These are phyloP conservation scores for Incumbomyces lentus DNA, from an alignment of 2,329 filamentous ascomycete species.

Conservation along the genomic window DNA sequence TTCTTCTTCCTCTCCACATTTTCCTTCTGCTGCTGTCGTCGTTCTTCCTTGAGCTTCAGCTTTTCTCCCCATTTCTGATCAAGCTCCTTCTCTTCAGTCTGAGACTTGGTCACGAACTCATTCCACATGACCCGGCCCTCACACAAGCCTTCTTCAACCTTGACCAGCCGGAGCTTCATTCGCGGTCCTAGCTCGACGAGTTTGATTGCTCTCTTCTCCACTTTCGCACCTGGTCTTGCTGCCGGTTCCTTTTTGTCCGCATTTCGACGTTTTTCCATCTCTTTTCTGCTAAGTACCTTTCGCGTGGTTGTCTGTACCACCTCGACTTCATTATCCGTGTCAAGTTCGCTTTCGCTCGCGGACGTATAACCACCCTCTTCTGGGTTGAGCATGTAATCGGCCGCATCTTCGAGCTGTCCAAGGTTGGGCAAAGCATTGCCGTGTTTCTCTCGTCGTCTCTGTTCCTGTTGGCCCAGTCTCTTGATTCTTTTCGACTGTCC, in stretches of 20 bases:
- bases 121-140: slow-evolving; percentile 94
- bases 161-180: slow-evolving; percentile 78
- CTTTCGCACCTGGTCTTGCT: slow-evolving; percentile 30
- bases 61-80: slow-evolving; percentile 75
- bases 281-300: slow-evolving; percentile 44
- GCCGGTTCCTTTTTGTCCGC: slow-evolving; percentile 26
- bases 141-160: slow-evolving; percentile 91
- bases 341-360: slow-evolving; percentile 82
- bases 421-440: slow-evolving; percentile 70
- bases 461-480: slow-evolving; percentile 75
- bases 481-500: slow-evolving; percentile 77
- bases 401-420: slow-evolving; percentile 80
- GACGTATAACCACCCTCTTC: slow-evolving; percentile 76
- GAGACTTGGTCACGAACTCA: slow-evolving; percentile 79
- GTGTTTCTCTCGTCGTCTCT: slow-evolving; percentile 58
- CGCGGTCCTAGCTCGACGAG: slow-evolving; percentile 85
- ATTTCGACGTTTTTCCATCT: slow-evolving; percentile 37
- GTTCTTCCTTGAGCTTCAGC: slow-evolving; percentile 67
- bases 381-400: slow-evolving; percentile 83
- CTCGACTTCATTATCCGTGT: slow-evolving; percentile 93
- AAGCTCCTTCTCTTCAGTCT: slow-evolving; percentile 63
- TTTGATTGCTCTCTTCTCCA: slow-evolving; percentile 82
- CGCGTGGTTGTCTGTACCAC: slow-evolving; percentile 50
- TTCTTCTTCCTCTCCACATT: slow-evolving; percentile 82
- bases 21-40: slow-evolving; percentile 72